A percentile compares a stretch with the other conserved stretches of the same genome.
Evolutionary conservation across 2,329 filamentous ascomycete species (phyloP).

Genomic region (Pyrenophora teres): DNA sequence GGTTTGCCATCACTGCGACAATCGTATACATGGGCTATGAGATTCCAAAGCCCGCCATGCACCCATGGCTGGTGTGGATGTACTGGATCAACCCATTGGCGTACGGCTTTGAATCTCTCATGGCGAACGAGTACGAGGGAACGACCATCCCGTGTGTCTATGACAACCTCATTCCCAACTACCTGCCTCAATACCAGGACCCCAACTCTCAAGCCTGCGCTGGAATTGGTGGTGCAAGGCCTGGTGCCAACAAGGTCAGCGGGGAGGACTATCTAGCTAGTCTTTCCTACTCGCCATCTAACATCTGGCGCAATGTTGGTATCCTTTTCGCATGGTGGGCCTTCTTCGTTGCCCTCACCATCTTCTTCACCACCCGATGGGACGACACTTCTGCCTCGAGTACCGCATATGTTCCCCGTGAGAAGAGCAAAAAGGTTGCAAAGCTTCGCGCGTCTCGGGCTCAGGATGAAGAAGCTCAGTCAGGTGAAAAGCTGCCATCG

Average conservation of each 20-base stretch:
- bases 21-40: constrained; percentile 67
- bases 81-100: constrained; percentile 78
- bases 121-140: constrained; percentile 68
- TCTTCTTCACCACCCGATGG: constrained; percentile 64
- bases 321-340: constrained; percentile 52
- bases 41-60: constrained; percentile 55
- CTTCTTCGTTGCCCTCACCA: constrained; percentile 58
- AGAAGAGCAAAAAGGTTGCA: constrained; percentile 26
- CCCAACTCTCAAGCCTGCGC: constrained; percentile 58
- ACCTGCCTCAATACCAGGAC: constrained; percentile 54
- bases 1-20: constrained; percentile 61
- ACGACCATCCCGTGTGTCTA: constrained; percentile 55
- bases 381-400: constrained; percentile 57
- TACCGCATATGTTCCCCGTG: constrained; percentile 63
- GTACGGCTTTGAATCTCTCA: constrained; percentile 77
- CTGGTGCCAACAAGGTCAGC: constrained; percentile 56
- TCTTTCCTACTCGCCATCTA: constrained; percentile 48
- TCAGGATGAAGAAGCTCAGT: constrained; percentile 58
- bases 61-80: constrained; percentile 57
- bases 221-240: constrained; percentile 60
- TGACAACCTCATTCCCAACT: constrained; percentile 56
- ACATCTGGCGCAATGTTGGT: constrained; percentile 49
- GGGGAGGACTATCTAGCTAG: constrained; percentile 64
- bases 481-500: constrained; percentile 17
- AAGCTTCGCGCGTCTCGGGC: constrained; percentile 11